phyloP scores from a whole-genome alignment of 345 rosid genomes.

The Linum usitatissimum region DNA sequence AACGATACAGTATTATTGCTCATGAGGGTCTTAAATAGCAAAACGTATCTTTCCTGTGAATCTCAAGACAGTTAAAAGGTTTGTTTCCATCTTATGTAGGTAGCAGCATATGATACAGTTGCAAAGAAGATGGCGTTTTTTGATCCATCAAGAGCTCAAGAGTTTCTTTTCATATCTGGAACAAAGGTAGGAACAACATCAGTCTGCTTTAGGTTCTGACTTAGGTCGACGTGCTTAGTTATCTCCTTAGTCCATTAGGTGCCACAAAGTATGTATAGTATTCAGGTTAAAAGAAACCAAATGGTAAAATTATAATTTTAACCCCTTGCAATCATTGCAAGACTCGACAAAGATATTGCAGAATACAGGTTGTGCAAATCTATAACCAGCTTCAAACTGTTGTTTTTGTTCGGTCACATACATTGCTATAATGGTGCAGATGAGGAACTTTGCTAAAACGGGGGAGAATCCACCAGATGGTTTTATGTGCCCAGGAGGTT shows the following conservation, averaged over 20 bases:
- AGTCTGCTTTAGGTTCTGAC: not conserved
- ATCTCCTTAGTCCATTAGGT: not conserved
- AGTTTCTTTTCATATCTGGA: constrained; percentile 94
- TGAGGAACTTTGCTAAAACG: constrained; percentile 70
- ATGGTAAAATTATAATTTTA: too few species aligned
- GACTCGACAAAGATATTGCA: not conserved
- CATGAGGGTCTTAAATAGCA: too few species aligned
- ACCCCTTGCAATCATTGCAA: not conserved
- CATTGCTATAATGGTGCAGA: constrained; percentile 29
- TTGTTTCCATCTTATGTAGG: constrained; percentile 34
- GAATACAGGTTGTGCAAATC: not conserved
- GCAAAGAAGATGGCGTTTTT: constrained; percentile 95
- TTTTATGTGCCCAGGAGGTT: constrained; percentile 92
- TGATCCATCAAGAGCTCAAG: constrained; percentile 74
- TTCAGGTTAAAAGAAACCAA: too few species aligned
- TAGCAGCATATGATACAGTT: constrained; percentile 79
- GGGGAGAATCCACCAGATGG: constrained; percentile 95
- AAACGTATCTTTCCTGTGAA: not conserved
- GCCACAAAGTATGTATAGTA: too few species aligned
- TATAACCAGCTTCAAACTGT: not conserved
- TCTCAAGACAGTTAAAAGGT: not conserved
- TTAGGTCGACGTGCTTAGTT: not conserved
- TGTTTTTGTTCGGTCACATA: not conserved
- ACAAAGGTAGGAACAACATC: constrained; percentile 51
- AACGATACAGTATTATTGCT: too few species aligned